Evolutionary conservation across 768 basidiomycete genomes (phyloP), one percentile per base, ranked within the genome.

Genomic region (Xerocomus brunneocitrinus): DNA sequence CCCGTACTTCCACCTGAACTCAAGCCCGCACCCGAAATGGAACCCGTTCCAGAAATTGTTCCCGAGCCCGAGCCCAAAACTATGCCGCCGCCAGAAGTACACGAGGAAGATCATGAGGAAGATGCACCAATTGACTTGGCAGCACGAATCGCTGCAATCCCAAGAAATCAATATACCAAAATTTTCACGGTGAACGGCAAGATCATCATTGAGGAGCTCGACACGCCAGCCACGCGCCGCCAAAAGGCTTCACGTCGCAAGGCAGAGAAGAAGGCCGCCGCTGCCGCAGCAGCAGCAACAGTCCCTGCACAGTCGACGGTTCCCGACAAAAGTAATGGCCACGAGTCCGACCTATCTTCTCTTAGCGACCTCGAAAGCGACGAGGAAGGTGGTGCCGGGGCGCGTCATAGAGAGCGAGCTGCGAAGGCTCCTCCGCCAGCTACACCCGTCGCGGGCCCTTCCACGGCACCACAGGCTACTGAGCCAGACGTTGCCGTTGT

Each of bases 181-280:
- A 59, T 70, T 5, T 58, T 66, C 40, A 54, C 65, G 8, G 70
- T 76, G n/a, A 71, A 72, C 41, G 78, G 79, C n/a, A 75, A 70
- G 52, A 74, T 84, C 44, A 78, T 87, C 50, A 79, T 89, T 52
- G 87, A 90, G 62, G 80, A 82, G 54, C 73, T 89, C 24, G 88
- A 89, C 61, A 84, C 88, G 5, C 87, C 87, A 34, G 78, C 78
- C 4, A 84, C 79, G 38, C 80, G 87, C 4, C 75, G 79, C 47
- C 76, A 81, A 67, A 87, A 84, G 67, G 74, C 73, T 19, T 66
- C 71, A 53, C 74, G 76, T 8, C 73, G 69, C 47, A 82, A 78
- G 62, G 75, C 62, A n/a, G 67, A 71, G 52, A 67, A 68, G 38
- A 73, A 53, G 45, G 67, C 41, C 5, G 42, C 42, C 0, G 27